A percentile compares a stretch with the other conserved stretches of the same genome.
phyloP scores from a whole-genome alignment of 768 basidiomycete genomes.

The Suillus sp. region DNA sequence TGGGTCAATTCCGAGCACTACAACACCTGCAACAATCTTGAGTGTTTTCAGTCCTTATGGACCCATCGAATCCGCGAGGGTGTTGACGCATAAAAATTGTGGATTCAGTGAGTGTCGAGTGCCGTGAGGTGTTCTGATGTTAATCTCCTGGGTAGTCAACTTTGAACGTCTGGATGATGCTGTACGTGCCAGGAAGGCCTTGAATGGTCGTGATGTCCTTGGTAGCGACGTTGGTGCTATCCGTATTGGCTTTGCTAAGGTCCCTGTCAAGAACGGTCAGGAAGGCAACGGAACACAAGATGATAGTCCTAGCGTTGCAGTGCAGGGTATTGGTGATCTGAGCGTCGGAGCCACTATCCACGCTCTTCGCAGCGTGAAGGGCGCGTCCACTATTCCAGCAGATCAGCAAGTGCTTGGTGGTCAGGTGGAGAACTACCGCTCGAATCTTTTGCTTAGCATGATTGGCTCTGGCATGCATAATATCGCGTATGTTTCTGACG shows the following conservation, averaged over 20 bases:
- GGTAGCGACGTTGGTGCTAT: conserved; percentile 97
- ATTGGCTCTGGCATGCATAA: conserved; percentile 75
- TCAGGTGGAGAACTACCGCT: conserved; percentile 92
- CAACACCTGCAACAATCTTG: conserved; percentile 91
- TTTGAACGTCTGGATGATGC: conserved; percentile 98
- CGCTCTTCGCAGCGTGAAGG: conserved; percentile 84
- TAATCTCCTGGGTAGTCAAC: conserved; percentile 62
- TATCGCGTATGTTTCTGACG: conserved; percentile 55
- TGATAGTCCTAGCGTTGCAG: conserved; percentile 63
- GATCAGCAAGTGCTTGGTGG: conserved; percentile 94
- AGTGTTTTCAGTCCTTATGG: conserved; percentile 98
- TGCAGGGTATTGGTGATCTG: conserved; percentile 82
- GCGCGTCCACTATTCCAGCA: conserved; percentile 88
- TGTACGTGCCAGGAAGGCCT: conserved; percentile 89
- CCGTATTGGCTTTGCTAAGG: conserved; percentile 95
- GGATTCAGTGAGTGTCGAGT: conserved; percentile 67
- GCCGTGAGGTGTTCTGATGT: conserved; percentile 15
- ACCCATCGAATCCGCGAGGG: conserved; percentile 94
- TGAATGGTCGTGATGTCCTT: conserved; percentile 94
- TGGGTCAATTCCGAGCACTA: conserved; percentile 93
- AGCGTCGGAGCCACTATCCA: conserved; percentile 89
- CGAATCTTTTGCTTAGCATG: conserved; percentile 88
- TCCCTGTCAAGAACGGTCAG: conserved; percentile 86
- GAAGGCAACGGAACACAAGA: conserved; percentile 61
- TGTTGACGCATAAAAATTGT: conserved; percentile 97